Conservation (phyloP, 2,329 filamentous ascomycete species). For the Diaporthe vaccinii region DNA sequence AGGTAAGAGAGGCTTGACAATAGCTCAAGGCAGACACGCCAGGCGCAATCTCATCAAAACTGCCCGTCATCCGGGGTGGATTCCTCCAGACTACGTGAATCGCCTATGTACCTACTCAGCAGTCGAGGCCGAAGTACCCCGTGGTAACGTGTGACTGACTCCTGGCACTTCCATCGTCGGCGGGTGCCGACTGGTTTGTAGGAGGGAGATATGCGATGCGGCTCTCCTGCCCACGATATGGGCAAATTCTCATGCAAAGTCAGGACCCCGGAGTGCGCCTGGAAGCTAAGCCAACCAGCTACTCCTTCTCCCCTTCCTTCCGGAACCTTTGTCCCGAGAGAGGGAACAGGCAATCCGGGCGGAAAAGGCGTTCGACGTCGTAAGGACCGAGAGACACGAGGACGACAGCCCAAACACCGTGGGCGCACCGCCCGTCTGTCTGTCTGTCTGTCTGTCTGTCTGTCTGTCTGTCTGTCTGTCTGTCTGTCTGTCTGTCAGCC, state of each 20-base stretch:
- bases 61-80: neutral
- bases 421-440: neutral
- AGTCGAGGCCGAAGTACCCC: neutral
- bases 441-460: no score
- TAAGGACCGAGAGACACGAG: neutral
- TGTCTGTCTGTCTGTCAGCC: neutral
- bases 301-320: neutral
- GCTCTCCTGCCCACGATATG: constrained; percentile 1
- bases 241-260: neutral
- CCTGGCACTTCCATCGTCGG: neutral
- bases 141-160: neutral
- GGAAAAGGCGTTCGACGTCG: neutral
- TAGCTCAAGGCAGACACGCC: constrained; percentile 31
- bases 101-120: neutral
- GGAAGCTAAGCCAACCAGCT: neutral
- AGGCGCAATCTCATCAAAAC: neutral
- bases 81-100: constrained; percentile 15
- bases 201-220: neutral
- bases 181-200: neutral
- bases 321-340: neutral
- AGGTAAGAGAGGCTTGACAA: constrained; percentile 25
- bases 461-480: neutral
- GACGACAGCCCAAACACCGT: neutral
- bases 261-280: neutral
- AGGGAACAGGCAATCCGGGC: neutral